Evolutionary conservation across 1,284 basidiomycete genomes (phyloP), one percentile per base, ranked within the genome.

Genomic region (Boletus mariae): DNA sequence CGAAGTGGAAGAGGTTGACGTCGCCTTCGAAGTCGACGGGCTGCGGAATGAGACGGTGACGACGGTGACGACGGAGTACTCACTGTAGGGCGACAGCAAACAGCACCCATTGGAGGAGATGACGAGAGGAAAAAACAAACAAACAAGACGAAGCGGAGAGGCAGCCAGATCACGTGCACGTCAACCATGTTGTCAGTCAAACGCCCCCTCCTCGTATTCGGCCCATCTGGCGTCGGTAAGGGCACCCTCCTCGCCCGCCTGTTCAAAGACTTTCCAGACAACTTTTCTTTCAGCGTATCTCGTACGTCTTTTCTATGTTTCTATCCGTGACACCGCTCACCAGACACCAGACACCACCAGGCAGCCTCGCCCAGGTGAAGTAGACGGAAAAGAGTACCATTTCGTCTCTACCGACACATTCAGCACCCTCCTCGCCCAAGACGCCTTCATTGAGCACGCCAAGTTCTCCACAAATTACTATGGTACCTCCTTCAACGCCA

Each of bases 21-120:
- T 98, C 94, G 51, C 92, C 94, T 60, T 98, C 94, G 71, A 98
- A 99, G 79, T 99, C 95, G 74, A 98, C 91, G 57, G 93, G 92
- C 94, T 97, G 68, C 4, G 40, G 47, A 40, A 44, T 37, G 53
- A 47, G 47, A 51, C 47, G 12, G 28, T 5, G 35, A 6, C 2
- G 53, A 37, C 47, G 10, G 38, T 32, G 10, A 44, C 2, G 50
- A 32, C 32, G 51, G 7, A 31, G 17, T 3, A 61, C 75, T 59
- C 57, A 88, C 90, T 74, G 87, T 82, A 51, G 88, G 84, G 67
- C 88, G 81, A 77, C 90, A 93, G 71, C 91, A 93, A 49, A 89
- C 76, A 59, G 83, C 87, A 67, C 91, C 91, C 91, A 93, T 93
- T 62, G 66, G 53, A 63, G 57, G 52, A 61, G 58, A 53, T 50